Conservation (phyloP, 352 stramenopile genomes). For the Phytophthora gonapodyides region DNA sequence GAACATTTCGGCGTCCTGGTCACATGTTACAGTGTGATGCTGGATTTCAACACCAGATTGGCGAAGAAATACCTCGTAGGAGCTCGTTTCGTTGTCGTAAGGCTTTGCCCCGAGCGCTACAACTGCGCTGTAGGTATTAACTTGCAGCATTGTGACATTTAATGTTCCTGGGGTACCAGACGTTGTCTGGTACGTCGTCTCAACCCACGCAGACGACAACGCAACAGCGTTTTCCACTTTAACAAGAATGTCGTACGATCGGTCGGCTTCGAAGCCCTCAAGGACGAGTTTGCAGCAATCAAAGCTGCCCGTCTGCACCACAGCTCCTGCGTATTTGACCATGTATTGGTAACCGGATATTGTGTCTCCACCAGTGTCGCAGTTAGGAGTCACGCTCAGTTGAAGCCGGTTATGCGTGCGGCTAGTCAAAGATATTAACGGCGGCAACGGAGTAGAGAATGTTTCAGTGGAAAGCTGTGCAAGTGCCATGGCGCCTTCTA, state of each 20-base stretch:
- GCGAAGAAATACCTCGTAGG: slow-evolving; percentile 34
- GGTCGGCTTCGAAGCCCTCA: slow-evolving; percentile 21
- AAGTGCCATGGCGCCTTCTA: slow-evolving; percentile 45
- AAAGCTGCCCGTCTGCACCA: slow-evolving; percentile 36
- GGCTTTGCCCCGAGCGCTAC: slow-evolving; percentile 22
- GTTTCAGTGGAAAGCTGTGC: slow-evolving; percentile 29
- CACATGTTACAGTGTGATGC: slow-evolving; percentile 9
- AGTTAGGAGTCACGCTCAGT: slow-evolving; percentile 37
- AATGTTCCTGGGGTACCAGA: slow-evolving; percentile 37
- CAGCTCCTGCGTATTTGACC: slow-evolving; percentile 12
- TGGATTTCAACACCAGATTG: slow-evolving; percentile 3
- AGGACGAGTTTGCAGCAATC: slow-evolving; percentile 51
- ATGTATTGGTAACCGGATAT: slow-evolving; percentile 46
- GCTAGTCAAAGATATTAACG: slow-evolving; percentile 23
- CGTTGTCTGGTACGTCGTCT: slow-evolving; percentile 34
- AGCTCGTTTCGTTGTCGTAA: slow-evolving; percentile 46
- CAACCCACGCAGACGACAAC: slow-evolving; percentile 17
- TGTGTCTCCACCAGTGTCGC: slow-evolving; percentile 44
- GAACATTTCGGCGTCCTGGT: not conserved
- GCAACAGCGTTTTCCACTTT: slow-evolving; percentile 33
- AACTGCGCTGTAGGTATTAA: slow-evolving; percentile 50
- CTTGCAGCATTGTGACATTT: slow-evolving; percentile 22
- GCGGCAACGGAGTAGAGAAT: slow-evolving; percentile 36
- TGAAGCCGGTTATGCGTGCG: slow-evolving; percentile 40
- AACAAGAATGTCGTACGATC: slow-evolving; percentile 41